Percentiles rank a stretch among this genome's conserved stretches.
These are phyloP conservation scores for Scleroderma citrinum DNA, from an alignment of 768 basidiomycete genomes.

Conservation along the genomic window DNA sequence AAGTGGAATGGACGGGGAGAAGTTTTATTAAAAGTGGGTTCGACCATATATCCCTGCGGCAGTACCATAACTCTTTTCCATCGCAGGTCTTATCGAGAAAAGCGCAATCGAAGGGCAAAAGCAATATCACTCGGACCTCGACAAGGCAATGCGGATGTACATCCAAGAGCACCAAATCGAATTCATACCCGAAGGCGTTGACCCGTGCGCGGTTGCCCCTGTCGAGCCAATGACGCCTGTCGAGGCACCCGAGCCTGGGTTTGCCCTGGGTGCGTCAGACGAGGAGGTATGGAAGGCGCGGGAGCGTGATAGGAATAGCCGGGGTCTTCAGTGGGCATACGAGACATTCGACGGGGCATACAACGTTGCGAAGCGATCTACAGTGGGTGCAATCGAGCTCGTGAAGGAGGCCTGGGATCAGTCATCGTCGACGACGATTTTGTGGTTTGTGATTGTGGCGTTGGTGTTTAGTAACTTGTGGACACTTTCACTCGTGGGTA, in stretches of 20 bases:
- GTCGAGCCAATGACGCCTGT: slow-evolving; percentile 32
- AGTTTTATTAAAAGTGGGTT: slow-evolving; percentile 89
- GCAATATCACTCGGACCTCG: slow-evolving; percentile 76
- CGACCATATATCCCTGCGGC: background rate
- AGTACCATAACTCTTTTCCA: slow-evolving; percentile 1
- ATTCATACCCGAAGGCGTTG: slow-evolving; percentile 81
- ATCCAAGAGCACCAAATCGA: slow-evolving; percentile 86
- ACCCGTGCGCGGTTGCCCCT: slow-evolving; percentile 47
- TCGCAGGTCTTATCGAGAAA: slow-evolving; percentile 84
- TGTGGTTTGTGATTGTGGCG: slow-evolving; percentile 66
- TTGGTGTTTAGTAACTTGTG: slow-evolving; percentile 76
- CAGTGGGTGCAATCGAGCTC: slow-evolving; percentile 69
- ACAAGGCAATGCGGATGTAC: slow-evolving; percentile 80
- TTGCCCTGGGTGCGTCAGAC: slow-evolving; percentile 6
- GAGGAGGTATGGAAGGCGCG: slow-evolving; percentile 40
- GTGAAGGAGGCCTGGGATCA: slow-evolving; percentile 77
- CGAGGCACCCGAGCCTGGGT: slow-evolving; percentile 7
- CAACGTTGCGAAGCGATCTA: slow-evolving; percentile 64
- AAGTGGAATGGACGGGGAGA: slow-evolving; percentile 94
- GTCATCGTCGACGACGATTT: slow-evolving; percentile 61
- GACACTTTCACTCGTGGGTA: slow-evolving; percentile 49
- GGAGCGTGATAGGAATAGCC: slow-evolving; percentile 62
- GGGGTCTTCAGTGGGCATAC: slow-evolving; percentile 82
- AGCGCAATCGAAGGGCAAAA: slow-evolving; percentile 91
- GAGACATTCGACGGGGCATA: slow-evolving; percentile 78